phyloP scores from a whole-genome alignment of 1,284 basidiomycete species.

The Vanrija sp. region DNA sequence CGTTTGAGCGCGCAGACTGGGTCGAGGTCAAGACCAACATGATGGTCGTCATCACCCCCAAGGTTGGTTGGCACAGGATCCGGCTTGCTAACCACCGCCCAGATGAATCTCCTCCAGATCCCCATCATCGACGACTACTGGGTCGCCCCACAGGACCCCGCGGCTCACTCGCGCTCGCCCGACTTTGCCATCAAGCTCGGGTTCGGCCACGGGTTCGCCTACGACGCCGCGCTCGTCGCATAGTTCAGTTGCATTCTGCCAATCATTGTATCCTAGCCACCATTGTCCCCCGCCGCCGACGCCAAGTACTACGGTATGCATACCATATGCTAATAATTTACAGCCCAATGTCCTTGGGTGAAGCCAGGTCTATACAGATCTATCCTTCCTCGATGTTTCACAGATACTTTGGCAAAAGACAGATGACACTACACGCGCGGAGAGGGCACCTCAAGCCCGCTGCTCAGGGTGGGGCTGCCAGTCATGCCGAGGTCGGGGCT shows the following conservation, averaged over 20 bases:
- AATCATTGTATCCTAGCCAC: background rate
- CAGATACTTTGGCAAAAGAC: no score
- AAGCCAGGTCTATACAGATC: no score
- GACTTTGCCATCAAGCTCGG: constrained; percentile 47
- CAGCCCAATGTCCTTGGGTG: no score
- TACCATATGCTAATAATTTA: no score
- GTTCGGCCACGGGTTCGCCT: constrained; percentile 32
- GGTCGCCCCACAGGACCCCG: constrained; percentile 57
- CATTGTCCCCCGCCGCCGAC: no score
- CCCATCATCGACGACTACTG: constrained; percentile 85
- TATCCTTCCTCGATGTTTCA: no score
- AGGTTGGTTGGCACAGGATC: constrained; percentile 53
- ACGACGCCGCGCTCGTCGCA: constrained; percentile 9
- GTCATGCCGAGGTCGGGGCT: no score
- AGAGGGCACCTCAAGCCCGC: no score
- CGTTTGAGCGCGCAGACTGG: constrained; percentile 66
- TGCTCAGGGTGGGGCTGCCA: no score
- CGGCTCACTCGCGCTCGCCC: constrained; percentile 34
- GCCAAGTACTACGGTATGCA: no score
- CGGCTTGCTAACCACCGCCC: background rate
- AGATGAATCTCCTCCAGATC: constrained; percentile 84
- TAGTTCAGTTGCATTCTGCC: background rate
- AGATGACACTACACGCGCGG: no score
- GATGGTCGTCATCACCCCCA: constrained; percentile 83
- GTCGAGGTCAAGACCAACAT: constrained; percentile 96